These are phyloP conservation scores for Hyaloscypha bicolor DNA, from an alignment of 495 filamentous ascomycete species.

Conservation along the genomic window DNA sequence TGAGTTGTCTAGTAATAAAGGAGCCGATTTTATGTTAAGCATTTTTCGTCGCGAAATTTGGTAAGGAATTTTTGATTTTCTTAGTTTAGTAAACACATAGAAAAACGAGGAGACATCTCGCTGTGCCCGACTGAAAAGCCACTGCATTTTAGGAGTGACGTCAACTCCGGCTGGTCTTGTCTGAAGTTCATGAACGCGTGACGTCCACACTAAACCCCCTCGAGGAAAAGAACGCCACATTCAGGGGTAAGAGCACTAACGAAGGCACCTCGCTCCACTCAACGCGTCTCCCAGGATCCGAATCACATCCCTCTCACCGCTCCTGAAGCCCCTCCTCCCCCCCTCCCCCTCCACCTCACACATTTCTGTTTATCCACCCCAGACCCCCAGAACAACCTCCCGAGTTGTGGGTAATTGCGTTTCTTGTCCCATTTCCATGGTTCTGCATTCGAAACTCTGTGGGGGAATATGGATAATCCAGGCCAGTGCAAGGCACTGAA, in stretches of 20 bases:
- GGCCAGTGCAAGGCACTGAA: conserved; percentile 42
- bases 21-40: no score
- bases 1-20: no score
- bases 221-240: neutral
- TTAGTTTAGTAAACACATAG: no score
- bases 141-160: no score
- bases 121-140: no score
- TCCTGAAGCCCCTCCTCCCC: neutral
- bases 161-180: no score
- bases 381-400: neutral
- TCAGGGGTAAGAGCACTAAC: neutral
- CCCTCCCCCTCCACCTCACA: neutral
- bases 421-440: neutral
- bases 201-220: neutral
- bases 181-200: neutral
- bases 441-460: neutral
- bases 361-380: neutral
- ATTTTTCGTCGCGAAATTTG: no score
- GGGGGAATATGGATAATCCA: neutral
- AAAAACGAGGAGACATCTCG: no score
- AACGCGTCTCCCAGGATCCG: neutral
- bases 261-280: neutral
- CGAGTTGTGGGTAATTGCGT: neutral
- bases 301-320: neutral
- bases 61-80: no score